Conservation (phyloP, 208 protist species). For the Leishmania turanica region DNA sequence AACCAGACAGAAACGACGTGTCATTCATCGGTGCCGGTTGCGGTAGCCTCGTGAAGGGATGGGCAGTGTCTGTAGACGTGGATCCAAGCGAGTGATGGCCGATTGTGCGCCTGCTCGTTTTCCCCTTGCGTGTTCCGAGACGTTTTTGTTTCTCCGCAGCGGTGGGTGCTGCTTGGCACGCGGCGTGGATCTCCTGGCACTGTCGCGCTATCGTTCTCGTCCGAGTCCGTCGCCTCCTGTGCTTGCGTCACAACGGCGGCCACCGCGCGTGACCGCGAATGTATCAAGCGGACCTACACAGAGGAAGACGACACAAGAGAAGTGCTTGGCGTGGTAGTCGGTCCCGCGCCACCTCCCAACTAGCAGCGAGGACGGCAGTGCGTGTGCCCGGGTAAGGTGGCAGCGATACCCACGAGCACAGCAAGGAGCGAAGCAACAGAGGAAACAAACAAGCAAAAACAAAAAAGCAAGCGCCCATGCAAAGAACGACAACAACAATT, state of each 20-base stretch:
- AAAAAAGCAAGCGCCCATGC: background rate
- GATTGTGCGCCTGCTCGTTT: background rate
- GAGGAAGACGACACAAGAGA: conserved; percentile 13
- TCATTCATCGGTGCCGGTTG: conserved; percentile 25
- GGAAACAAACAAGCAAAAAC: background rate
- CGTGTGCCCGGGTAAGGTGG: background rate
- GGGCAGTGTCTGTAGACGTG: background rate
- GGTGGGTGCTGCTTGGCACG: background rate
- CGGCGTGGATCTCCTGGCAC: background rate
- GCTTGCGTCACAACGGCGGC: background rate
- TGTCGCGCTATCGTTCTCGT: background rate
- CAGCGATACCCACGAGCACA: background rate
- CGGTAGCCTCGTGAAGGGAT: background rate
- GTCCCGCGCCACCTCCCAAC: background rate
- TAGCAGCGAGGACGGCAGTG: background rate
- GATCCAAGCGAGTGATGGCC: background rate
- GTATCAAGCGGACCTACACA: background rate
- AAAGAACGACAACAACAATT: background rate
- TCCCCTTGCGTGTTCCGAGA: background rate
- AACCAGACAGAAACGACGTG: conserved; percentile 41
- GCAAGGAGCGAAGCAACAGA: background rate
- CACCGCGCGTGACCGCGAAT: background rate
- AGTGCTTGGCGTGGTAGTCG: background rate
- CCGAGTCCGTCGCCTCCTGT: background rate
- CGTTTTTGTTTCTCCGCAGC: background rate